phyloP scores from a whole-genome alignment of 805 yeast species.

The Debaryomyces hansenii region DNA sequence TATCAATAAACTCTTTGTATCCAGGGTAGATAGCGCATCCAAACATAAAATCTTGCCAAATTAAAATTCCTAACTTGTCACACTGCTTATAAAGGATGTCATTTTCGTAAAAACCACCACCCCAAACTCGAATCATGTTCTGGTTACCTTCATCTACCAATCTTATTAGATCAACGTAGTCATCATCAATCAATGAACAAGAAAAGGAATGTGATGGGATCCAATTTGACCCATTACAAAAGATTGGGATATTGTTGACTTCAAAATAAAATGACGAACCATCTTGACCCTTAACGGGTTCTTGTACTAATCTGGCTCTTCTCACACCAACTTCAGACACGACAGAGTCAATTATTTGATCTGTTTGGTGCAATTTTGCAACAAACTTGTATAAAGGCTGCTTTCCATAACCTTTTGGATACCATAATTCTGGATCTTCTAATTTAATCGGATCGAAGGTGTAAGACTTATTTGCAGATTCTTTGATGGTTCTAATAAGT shows the following conservation, averaged over 20 bases:
- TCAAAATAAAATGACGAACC: constrained; percentile 46
- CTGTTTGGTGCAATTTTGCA: constrained; percentile 8
- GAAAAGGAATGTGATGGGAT: constrained; percentile 47
- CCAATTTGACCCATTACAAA: constrained; percentile 46
- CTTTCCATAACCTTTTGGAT: constrained; percentile 37
- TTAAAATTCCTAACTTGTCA: constrained; percentile 43
- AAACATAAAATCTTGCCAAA: constrained; percentile 61
- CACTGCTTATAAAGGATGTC: constrained; percentile 45
- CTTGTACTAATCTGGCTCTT: constrained; percentile 40
- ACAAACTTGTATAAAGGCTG: constrained; percentile 31
- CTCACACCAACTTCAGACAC: constrained; percentile 39
- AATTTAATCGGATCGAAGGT: constrained; percentile 10
- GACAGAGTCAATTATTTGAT: constrained; percentile 9
- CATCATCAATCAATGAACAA: constrained; percentile 29
- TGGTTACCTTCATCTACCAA: constrained; percentile 40
- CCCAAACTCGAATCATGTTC: constrained; percentile 50
- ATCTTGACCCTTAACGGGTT: constrained; percentile 22
- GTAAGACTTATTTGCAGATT: neutral
- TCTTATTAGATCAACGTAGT: constrained; percentile 37
- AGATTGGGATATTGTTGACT: constrained; percentile 41
- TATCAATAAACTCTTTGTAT: constrained; percentile 30
- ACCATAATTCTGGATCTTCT: constrained; percentile 39
- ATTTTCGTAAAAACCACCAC: constrained; percentile 48
- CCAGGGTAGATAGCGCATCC: constrained; percentile 58
- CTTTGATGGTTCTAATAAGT: neutral